These are phyloP conservation scores for Alternaria postmessia DNA, from an alignment of 2,329 filamentous ascomycete genomes.

Conservation along the genomic window DNA sequence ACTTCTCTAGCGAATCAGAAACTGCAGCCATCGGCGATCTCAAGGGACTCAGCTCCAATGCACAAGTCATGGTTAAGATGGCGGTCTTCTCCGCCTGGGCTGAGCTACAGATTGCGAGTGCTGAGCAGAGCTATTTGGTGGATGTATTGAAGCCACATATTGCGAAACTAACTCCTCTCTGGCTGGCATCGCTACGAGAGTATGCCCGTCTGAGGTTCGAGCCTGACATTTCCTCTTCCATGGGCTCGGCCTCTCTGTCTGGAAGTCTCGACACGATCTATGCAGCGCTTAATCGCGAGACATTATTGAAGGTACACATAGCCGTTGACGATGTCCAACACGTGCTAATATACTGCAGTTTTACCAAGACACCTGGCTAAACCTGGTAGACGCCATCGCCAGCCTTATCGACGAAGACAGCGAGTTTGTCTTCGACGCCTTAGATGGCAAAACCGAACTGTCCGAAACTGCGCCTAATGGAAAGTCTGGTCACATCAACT, in stretches of 20 bases:
- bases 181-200: conserved; percentile 91
- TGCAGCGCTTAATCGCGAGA: conserved; percentile 92
- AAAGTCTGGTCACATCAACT: conserved; percentile 84
- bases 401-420: conserved; percentile 97
- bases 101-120: conserved; percentile 92
- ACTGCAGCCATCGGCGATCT: conserved; percentile 91
- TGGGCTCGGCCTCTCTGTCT: conserved; percentile 81
- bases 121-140: conserved; percentile 86
- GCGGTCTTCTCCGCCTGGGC: conserved; percentile 97
- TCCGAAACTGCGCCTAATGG: conserved; percentile 52
- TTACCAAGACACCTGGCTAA: conserved; percentile 97
- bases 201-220: conserved; percentile 94
- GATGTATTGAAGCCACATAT: conserved; percentile 92
- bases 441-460: conserved; percentile 77
- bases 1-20: conserved; percentile 83
- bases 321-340: background rate
- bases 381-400: conserved; percentile 95
- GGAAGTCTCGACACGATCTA: conserved; percentile 94
- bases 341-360: conserved; percentile 62
- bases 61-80: conserved; percentile 98
- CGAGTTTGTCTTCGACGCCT: conserved; percentile 94
- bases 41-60: conserved; percentile 91
- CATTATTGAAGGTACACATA: conserved; percentile 72
- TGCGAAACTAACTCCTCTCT: conserved; percentile 86
- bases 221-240: conserved; percentile 92